Evolutionary conservation across 2,329 filamentous ascomycete species (phyloP), one percentile per base, ranked within the genome.

Genomic region (Hypoxylon rubiginosum): DNA sequence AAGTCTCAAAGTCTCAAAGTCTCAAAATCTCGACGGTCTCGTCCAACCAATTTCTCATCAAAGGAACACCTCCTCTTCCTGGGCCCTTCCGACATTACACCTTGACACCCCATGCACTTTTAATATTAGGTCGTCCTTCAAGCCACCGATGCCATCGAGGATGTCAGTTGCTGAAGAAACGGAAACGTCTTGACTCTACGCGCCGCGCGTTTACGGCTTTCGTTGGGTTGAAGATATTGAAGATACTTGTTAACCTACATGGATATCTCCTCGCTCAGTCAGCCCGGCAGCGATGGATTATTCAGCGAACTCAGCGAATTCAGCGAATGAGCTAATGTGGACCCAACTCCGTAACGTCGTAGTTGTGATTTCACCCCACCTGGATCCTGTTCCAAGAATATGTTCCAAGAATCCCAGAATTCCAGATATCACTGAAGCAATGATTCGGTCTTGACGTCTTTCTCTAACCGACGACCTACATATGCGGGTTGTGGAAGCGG

Each of bases 301-400:
- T 36, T 36, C n/a, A 28, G n/a, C 63, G 45, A 68, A 68, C n/a
- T n/a, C n/a, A n/a, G n/a, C n/a, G n/a, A n/a, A 9, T 36, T 36
- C n/a, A 28, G n/a, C 63, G 45, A 68, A 68, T 68, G 45, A 61
- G 17, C 24, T 48, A 43, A 56, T 34, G 26, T 13, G 49, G 61
- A 49, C 49, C 60, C 45, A 52, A 50, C 66, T 57, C 64, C 58
- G 56, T 41, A 67, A 55, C 41, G 61, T 65, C 48, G 67, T 53
- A 69, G 58, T 67, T 30, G 60, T 53, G 43, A 64, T 65, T 50
- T 43, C 30, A 66, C 54, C 53, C 43, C 61, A 58, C 57, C 64
- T 58, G 65, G 65, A 62, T 58, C 64, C 52, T 58, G 34, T 51
- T 53, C 41, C 21, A 24, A 54, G 41, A 53, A n/a, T n/a, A n/a